Evolutionary conservation across 345 rosid genomes (phyloP).

Genomic region (Camelina neglecta): DNA sequence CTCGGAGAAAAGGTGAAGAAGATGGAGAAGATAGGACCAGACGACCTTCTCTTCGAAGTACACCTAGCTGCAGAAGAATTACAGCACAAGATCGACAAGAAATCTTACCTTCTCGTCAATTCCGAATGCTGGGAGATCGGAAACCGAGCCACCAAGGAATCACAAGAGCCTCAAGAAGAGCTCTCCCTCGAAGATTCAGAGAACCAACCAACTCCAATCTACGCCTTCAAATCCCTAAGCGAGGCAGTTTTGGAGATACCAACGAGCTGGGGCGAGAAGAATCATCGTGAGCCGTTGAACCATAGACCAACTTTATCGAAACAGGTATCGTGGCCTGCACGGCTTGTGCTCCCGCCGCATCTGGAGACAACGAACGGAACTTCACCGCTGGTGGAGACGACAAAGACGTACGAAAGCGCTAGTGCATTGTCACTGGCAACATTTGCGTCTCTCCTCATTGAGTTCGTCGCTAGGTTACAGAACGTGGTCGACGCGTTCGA

Average conservation of each 20-base stretch:
- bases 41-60: constrained; percentile 66
- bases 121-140: constrained; percentile 92
- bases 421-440: constrained; percentile 90
- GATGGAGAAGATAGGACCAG: constrained; percentile 80
- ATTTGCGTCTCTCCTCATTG: constrained; percentile 81
- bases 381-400: constrained; percentile 49
- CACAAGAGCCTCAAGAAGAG: constrained; percentile 55
- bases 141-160: constrained; percentile 48
- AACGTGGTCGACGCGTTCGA: constrained; percentile 68
- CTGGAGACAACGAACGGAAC: constrained; percentile 39
- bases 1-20: constrained; percentile 76
- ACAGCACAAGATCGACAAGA: constrained; percentile 76
- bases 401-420: constrained; percentile 81
- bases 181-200: constrained; percentile 54
- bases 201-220: constrained; percentile 41
- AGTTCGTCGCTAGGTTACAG: constrained; percentile 85
- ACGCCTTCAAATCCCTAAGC: constrained; percentile 66
- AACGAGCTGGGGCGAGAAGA: constrained; percentile 41
- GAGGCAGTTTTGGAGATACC: constrained; percentile 68
- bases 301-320: constrained; percentile 45
- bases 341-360: constrained; percentile 45
- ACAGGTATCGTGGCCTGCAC: constrained; percentile 68
- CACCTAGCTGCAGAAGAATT: constrained; percentile 80
- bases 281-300: constrained; percentile 35
- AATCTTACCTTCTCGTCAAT: constrained; percentile 83